Percentiles rank a stretch among this genome's conserved stretches.
phyloP scores from a whole-genome alignment of 2,329 filamentous ascomycete species.

The Penicillium sp. region DNA sequence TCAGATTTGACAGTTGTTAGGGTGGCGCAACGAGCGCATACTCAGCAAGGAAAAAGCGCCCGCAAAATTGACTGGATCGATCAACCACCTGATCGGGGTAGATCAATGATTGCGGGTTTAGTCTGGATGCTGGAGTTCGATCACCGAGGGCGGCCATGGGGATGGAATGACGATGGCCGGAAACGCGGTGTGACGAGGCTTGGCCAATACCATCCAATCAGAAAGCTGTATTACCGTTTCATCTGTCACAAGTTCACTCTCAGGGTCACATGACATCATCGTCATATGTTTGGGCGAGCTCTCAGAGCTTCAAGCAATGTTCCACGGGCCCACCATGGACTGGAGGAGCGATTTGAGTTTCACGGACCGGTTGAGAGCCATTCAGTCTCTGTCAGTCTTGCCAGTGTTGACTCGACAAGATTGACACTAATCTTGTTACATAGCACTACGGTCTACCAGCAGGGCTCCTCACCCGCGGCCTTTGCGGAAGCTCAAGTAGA shows the following conservation, averaged over 20 bases:
- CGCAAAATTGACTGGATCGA: constrained; percentile 4
- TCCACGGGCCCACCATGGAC: constrained; percentile 44
- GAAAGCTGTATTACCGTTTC: background rate
- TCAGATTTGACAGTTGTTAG: constrained; percentile 23
- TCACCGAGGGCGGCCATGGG: constrained; percentile 26
- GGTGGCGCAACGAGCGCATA: constrained; percentile 35
- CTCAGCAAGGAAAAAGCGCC: constrained; percentile 21
- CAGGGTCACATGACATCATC: constrained; percentile 25
- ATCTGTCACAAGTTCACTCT: background rate
- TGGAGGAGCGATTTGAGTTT: constrained; percentile 60
- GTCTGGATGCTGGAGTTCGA: constrained; percentile 19
- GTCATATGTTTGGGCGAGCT: constrained; percentile 4
- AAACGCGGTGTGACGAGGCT: constrained; percentile 9
- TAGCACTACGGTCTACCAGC: constrained; percentile 54
- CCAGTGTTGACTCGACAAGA: background rate
- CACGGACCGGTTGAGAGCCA: constrained; percentile 62
- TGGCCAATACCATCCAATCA: background rate
- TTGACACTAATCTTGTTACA: constrained; percentile 14
- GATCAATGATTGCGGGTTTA: constrained; percentile 19
- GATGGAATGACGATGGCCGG: constrained; percentile 26
- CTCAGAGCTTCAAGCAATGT: constrained; percentile 23
- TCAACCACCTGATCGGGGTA: constrained; percentile 12
- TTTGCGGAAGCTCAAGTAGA: constrained; percentile 54
- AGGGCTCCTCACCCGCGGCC: constrained; percentile 46
- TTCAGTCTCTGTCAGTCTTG: constrained; percentile 61